Percentiles rank a stretch among this genome's conserved stretches.
These are phyloP conservation scores for Tetragonia tetragonoides DNA, from an alignment of 148 eudicot species.

Conservation along the genomic window DNA sequence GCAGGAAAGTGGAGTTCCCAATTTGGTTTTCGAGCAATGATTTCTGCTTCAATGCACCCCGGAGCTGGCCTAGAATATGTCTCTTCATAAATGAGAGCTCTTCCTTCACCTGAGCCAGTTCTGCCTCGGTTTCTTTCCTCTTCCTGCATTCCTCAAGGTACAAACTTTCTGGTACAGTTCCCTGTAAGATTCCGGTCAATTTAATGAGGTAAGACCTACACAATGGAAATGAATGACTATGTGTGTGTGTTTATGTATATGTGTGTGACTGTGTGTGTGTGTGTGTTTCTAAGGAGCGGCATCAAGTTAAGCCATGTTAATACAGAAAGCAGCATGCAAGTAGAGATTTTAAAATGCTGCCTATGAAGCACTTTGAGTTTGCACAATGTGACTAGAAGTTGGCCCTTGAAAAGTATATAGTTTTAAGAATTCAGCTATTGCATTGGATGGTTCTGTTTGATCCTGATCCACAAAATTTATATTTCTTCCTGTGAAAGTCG, in stretches of 20 bases:
- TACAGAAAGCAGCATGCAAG: no score
- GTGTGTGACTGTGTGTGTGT: no score
- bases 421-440: not conserved
- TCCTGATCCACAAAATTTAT: not conserved
- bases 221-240: no score
- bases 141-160: constrained; percentile 24
- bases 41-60: constrained; percentile 23
- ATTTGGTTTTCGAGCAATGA: constrained; percentile 20
- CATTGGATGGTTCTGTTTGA: not conserved
- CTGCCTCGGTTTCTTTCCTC: constrained; percentile 19
- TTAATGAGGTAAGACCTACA: not conserved
- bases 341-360: no score
- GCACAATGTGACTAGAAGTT: no score
- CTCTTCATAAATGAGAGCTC: constrained; percentile 18
- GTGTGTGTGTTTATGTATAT: no score
- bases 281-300: no score
- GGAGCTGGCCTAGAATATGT: constrained; percentile 10
- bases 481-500: not conserved
- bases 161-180: constrained; percentile 4
- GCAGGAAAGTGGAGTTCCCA: constrained; percentile 13
- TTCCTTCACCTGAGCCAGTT: constrained; percentile 13
- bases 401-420: not conserved
- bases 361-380: no score
- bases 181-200: not conserved
- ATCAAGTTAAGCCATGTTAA: no score